Conservation (phyloP, 139 green algal species). For the Tetradesmus obliquus region DNA sequence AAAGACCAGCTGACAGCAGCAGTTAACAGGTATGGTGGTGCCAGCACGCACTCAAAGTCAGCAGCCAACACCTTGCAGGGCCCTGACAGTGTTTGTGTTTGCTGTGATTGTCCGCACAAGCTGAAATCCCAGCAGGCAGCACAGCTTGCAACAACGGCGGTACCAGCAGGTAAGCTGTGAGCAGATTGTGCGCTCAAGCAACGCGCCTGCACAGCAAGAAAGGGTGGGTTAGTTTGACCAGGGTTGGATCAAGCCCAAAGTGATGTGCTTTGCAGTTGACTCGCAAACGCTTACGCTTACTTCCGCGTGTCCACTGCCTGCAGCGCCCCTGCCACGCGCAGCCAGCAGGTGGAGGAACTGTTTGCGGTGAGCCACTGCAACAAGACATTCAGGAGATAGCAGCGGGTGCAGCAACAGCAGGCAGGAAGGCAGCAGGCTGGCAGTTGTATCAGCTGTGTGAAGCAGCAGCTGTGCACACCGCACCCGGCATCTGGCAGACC, state of each 20-base stretch:
- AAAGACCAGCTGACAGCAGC: slow-evolving; percentile 38
- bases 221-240: too few relatives aligned
- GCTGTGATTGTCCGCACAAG: too few relatives aligned
- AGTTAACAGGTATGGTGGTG: slow-evolving; percentile 13
- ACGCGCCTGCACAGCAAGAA: too few relatives aligned
- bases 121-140: too few relatives aligned
- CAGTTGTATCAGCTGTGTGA: neutral
- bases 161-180: too few relatives aligned
- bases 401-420: neutral
- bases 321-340: neutral
- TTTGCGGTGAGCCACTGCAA: slow-evolving; percentile 28
- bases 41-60: neutral
- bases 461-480: neutral
- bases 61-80: neutral
- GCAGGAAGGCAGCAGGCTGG: neutral
- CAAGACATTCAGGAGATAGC: neutral
- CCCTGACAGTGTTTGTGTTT: neutral
- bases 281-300: too few relatives aligned
- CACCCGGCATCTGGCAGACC: neutral
- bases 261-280: too few relatives aligned
- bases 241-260: too few relatives aligned
- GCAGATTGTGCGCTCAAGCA: too few relatives aligned
- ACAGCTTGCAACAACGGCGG: too few relatives aligned
- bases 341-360: slow-evolving; percentile 31
- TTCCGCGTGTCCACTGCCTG: neutral